A percentile compares a stretch with the other conserved stretches of the same genome.
Conservation (phyloP, 1,284 basidiomycete genomes). For the Rhodotorula glutinis region DNA sequence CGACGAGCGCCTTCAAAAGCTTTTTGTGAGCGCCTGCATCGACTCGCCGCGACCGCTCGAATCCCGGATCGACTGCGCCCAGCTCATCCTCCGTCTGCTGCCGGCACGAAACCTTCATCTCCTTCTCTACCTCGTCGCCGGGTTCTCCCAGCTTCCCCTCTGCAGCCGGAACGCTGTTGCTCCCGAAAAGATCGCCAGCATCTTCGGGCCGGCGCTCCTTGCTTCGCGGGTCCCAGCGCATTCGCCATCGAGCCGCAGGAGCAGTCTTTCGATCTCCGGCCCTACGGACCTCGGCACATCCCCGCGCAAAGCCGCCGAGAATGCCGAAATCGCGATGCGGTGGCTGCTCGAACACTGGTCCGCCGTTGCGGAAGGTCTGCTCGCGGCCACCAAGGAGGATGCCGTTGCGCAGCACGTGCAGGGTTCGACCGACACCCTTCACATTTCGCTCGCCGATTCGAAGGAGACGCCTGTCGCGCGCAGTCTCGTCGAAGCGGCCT, state of each 20-base stretch:
- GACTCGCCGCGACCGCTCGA: conserved; percentile 37
- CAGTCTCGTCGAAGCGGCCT: too few species aligned
- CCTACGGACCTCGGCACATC: conserved; percentile 24
- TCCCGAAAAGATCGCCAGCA: conserved; percentile 46
- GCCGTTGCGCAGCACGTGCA: background rate
- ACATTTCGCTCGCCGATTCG: background rate
- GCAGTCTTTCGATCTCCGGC: conserved; percentile 28
- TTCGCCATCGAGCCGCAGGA: conserved; percentile 5
- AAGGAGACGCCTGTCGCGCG: background rate
- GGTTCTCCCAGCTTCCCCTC: conserved; percentile 54
- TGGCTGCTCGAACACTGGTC: conserved; percentile 39
- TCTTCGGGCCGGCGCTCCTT: conserved; percentile 47
- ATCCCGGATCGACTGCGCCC: conserved; percentile 50
- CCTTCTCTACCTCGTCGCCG: conserved; percentile 62
- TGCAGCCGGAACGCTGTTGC: conserved; percentile 48
- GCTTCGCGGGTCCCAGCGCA: conserved; percentile 36
- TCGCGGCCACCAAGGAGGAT: conserved; percentile 6
- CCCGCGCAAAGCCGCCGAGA: conserved; percentile 19
- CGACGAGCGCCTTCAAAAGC: conserved; percentile 46
- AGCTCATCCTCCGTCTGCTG: conserved; percentile 60
- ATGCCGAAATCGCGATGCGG: conserved; percentile 23
- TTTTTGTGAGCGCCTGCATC: conserved; percentile 46
- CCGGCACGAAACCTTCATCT: conserved; percentile 59
- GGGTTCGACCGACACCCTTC: background rate
- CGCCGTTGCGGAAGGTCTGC: conserved; percentile 31